Base-by-base conservation (phyloP, 2,329 filamentous ascomycete species). In the Camptophora hylomeconis region DNA sequence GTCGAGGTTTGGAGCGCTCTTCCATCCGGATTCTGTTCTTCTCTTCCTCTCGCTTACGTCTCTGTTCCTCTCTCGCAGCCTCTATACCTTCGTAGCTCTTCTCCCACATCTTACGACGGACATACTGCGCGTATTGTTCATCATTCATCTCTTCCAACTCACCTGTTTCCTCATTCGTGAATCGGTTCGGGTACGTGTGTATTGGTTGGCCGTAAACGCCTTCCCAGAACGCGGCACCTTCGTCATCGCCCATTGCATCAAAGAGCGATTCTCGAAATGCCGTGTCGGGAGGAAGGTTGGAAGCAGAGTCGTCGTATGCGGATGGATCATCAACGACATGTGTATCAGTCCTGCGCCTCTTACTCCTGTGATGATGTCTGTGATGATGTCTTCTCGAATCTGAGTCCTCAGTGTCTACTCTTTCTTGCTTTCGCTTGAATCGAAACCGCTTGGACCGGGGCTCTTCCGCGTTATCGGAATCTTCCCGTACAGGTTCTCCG, bases 191-290 rank as follows among this genome's bases (percentile, higher is more conserved):
- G 50, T 92, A 94, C 5, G 73, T 70, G 54, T 94, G 84, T 27
- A 95, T 79, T 0, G 89, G 87, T 51, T 95, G 87, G 1, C 84
- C 86, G 55, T 95, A 98, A n/a, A 98, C 81, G 10, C 73, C 72
- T 52, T 94, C 79, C 89, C 89, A 98, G 59, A 89, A 98, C 5
- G 75, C 71, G 2, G 89, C 89, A 25, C 87, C 89, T 57, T 98
- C 89, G 49, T 95, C 87, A 54, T 98, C 89, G 20, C 84, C 87
- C 55, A 98, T 77, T 17, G 89, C 89, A 53, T 98, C 89, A 57
- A 95, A 95, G 4, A 98, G 74, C 1, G 84, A 93, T 53, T 92
- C 82, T 17, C 82, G 76, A 52, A 98, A 98, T 1, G 87, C 83
- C 0, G 68, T 63, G 21, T 83, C 75, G 0, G 81, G 67, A 42